A percentile compares a stretch with the other conserved stretches of the same genome.
Evolutionary conservation across 805 yeast species (phyloP).

Genomic region (Candida sphagnicola): DNA sequence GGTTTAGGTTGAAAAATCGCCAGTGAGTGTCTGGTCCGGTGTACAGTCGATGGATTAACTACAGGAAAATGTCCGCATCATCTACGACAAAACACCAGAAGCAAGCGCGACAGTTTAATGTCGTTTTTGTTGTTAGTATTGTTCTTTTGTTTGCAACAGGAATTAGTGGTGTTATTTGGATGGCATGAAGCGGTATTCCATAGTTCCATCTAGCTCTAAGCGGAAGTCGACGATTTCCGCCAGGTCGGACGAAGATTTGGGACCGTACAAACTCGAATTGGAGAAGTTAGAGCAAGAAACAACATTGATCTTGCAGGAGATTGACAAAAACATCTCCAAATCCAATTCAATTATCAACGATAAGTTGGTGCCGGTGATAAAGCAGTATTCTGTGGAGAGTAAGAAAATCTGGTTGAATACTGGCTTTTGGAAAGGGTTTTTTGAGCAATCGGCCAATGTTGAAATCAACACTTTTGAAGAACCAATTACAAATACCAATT

Average conservation of each 20-base stretch:
- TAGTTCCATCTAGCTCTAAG: conserved; percentile 30
- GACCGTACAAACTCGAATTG: conserved; percentile 28
- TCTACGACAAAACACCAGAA: too few relatives aligned
- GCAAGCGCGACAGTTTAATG: too few relatives aligned
- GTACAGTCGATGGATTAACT: too few relatives aligned
- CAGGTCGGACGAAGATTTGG: conserved; percentile 9
- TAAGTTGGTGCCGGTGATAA: conserved; percentile 62
- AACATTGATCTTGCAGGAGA: conserved; percentile 70
- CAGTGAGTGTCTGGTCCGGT: too few relatives aligned
- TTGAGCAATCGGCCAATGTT: conserved; percentile 72
- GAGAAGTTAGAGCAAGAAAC: conserved; percentile 78
- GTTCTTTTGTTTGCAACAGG: too few relatives aligned
- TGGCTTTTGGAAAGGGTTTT: conserved; percentile 72
- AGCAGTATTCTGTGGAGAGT: conserved; percentile 55
- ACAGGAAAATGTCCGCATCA: too few relatives aligned
- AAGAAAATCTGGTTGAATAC: conserved; percentile 62
- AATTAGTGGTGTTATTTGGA: too few relatives aligned
- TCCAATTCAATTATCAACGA: conserved; percentile 68
- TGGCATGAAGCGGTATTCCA: conserved; percentile 31
- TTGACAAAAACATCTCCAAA: conserved; percentile 67
- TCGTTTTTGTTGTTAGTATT: too few relatives aligned
- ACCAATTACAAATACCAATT: conserved; percentile 14
- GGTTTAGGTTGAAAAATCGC: too few relatives aligned
- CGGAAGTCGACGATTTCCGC: conserved; percentile 20
- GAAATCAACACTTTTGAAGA: conserved; percentile 53